phyloP scores from a whole-genome alignment of 768 basidiomycete species.

The Hemileccinum rubropunctum region DNA sequence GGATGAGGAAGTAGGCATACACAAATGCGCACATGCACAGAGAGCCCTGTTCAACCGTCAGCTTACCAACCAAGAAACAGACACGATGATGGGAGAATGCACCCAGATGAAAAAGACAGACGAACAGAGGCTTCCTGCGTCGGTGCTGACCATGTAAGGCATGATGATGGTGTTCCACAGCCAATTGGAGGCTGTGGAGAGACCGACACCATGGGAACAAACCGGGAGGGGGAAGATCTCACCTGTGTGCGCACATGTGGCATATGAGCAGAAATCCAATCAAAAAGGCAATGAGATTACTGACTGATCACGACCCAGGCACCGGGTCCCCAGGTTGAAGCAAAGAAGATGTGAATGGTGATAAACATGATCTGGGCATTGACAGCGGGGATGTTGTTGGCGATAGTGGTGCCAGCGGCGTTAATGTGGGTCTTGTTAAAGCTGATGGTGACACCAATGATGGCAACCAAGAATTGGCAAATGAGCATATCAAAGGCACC shows the following conservation, averaged over 20 bases:
- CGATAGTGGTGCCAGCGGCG: constrained; percentile 4
- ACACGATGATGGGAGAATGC: constrained; percentile 26
- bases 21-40: too few relatives aligned
- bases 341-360: constrained; percentile 49
- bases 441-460: constrained; percentile 51
- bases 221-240: too few relatives aligned
- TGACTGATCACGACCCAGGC: constrained; percentile 42
- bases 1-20: constrained; percentile 81
- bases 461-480: constrained; percentile 82
- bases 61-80: not conserved
- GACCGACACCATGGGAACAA: constrained; percentile 79
- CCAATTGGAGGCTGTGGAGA: constrained; percentile 75
- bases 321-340: constrained; percentile 82
- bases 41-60: too few relatives aligned
- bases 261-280: too few relatives aligned
- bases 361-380: constrained; percentile 59
- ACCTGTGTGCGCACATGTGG: too few relatives aligned
- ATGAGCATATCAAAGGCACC: constrained; percentile 82
- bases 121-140: constrained; percentile 46
- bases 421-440: constrained; percentile 30
- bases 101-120: constrained; percentile 90
- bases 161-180: constrained; percentile 65
- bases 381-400: constrained; percentile 51
- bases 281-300: constrained; percentile 28
- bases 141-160: constrained; percentile 47